phyloP scores from a whole-genome alignment of 208 protist genomes.

The Blechomonas ayalai region DNA sequence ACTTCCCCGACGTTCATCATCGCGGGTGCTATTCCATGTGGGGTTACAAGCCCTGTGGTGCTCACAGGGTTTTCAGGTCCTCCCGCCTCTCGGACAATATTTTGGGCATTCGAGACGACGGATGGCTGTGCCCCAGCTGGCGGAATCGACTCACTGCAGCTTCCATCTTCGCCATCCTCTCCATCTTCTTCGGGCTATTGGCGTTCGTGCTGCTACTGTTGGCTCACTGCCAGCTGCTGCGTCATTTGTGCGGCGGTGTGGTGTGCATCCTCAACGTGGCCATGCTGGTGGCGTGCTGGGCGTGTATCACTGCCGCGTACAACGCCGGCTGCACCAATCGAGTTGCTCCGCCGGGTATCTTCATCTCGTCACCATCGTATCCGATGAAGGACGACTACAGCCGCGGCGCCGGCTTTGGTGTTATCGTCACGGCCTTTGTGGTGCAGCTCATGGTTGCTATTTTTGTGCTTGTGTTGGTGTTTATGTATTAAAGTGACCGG shows the following conservation, averaged over 20 bases:
- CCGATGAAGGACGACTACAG: slow-evolving; percentile 1
- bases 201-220: slow-evolving; percentile 9
- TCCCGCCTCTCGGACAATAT: no score
- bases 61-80: no score
- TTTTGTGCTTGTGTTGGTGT: not conserved
- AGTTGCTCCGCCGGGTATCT: not conserved
- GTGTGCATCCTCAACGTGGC: no score
- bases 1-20: no score
- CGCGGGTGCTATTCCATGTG: slow-evolving; percentile 28
- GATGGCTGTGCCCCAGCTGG: slow-evolving; percentile 7
- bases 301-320: no score
- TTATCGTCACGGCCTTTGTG: not conserved
- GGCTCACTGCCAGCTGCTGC: no score
- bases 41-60: slow-evolving; percentile 17
- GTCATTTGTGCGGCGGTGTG: no score
- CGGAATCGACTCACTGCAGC: slow-evolving; percentile 16
- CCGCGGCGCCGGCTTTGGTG: not conserved
- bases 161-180: slow-evolving; percentile 27
- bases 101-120: slow-evolving; percentile 7
- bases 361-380: not conserved
- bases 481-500: no score
- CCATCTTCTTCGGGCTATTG: slow-evolving; percentile 23
- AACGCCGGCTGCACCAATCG: no score
- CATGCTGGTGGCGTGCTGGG: no score
- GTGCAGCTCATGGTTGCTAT: slow-evolving; percentile 1